These are phyloP conservation scores for Prosopis cineraria DNA, from an alignment of 306 rosid species.

Conservation along the genomic window DNA sequence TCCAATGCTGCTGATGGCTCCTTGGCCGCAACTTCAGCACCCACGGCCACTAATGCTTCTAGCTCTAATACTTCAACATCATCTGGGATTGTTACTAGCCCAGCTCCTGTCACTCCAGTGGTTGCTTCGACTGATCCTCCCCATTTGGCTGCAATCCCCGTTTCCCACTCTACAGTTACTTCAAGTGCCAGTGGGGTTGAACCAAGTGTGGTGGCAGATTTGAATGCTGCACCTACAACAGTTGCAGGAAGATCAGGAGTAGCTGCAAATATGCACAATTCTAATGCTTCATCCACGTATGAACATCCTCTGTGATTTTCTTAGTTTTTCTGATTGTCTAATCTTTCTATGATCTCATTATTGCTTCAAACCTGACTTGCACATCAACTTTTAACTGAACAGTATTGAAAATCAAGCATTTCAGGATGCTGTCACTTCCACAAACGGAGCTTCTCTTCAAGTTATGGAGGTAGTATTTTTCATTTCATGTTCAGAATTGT, in stretches of 20 bases:
- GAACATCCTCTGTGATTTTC: slow-evolving; percentile 32
- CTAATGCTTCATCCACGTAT: slow-evolving; percentile 61
- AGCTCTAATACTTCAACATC: slow-evolving; percentile 44
- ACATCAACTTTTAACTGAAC: slow-evolving; percentile 40
- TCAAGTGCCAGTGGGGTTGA: slow-evolving; percentile 52
- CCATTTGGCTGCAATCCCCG: slow-evolving; percentile 39
- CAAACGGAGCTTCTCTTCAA: slow-evolving; percentile 61
- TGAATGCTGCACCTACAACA: slow-evolving; percentile 44
- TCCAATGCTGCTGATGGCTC: slow-evolving; percentile 52
- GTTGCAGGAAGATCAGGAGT: slow-evolving; percentile 60
- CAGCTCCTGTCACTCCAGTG: slow-evolving; percentile 76
- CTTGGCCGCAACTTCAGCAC: slow-evolving; percentile 41
- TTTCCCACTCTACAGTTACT: slow-evolving; percentile 48
- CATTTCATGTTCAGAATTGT: slow-evolving; percentile 4
- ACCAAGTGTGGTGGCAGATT: slow-evolving; percentile 46
- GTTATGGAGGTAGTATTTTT: slow-evolving; percentile 79
- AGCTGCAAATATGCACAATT: slow-evolving; percentile 49
- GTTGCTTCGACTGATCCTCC: slow-evolving; percentile 64
- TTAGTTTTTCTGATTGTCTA: slow-evolving; percentile 15
- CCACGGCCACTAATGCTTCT: slow-evolving; percentile 47
- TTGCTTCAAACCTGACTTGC: slow-evolving; percentile 33
- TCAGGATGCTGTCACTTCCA: slow-evolving; percentile 51
- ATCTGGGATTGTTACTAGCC: slow-evolving; percentile 66
- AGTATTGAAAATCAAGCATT: slow-evolving; percentile 63
- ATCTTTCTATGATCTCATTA: slow-evolving; percentile 18